These are phyloP conservation scores for Cytospora schulzeri DNA, from an alignment of 2,329 filamentous ascomycete genomes.

Conservation along the genomic window DNA sequence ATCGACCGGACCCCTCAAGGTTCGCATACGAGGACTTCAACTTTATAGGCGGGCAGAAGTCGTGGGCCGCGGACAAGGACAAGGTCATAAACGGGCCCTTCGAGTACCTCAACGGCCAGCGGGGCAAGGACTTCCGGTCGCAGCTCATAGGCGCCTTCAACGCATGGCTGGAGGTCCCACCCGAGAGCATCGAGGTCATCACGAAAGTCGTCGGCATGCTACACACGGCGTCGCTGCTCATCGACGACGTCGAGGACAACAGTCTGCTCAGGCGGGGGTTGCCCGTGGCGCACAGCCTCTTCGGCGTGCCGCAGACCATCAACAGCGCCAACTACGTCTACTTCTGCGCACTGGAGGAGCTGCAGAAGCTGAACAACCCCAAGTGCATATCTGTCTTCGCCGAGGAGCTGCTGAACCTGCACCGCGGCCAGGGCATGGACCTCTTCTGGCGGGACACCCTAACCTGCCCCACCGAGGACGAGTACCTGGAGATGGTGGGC, in stretches of 20 bases:
- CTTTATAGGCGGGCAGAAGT: constrained; percentile 47
- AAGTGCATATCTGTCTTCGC: constrained; percentile 71
- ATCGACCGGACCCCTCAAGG: constrained; percentile 52
- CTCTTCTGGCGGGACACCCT: constrained; percentile 86
- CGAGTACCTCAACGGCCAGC: constrained; percentile 76
- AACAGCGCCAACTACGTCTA: constrained; percentile 91
- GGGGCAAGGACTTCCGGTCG: constrained; percentile 82
- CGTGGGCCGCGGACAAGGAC: constrained; percentile 76
- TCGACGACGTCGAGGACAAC: constrained; percentile 87
- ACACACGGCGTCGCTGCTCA: constrained; percentile 79
- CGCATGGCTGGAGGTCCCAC: constrained; percentile 74
- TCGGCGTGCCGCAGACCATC: constrained; percentile 84
- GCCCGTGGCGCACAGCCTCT: constrained; percentile 82
- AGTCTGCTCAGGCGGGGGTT: constrained; percentile 68
- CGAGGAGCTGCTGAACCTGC: constrained; percentile 81
- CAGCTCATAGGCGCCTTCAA: constrained; percentile 83
- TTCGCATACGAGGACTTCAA: constrained; percentile 59
- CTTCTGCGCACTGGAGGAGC: constrained; percentile 75
- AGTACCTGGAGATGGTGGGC: constrained; percentile 92
- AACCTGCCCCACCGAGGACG: constrained; percentile 81
- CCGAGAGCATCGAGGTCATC: constrained; percentile 70
- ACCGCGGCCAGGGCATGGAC: constrained; percentile 88
- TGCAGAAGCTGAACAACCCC: constrained; percentile 69
- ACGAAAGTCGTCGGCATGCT: constrained; percentile 82
- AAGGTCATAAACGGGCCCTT: constrained; percentile 76